phyloP scores from a whole-genome alignment of 2,329 filamentous ascomycete genomes.

The Catunica adiposa region DNA sequence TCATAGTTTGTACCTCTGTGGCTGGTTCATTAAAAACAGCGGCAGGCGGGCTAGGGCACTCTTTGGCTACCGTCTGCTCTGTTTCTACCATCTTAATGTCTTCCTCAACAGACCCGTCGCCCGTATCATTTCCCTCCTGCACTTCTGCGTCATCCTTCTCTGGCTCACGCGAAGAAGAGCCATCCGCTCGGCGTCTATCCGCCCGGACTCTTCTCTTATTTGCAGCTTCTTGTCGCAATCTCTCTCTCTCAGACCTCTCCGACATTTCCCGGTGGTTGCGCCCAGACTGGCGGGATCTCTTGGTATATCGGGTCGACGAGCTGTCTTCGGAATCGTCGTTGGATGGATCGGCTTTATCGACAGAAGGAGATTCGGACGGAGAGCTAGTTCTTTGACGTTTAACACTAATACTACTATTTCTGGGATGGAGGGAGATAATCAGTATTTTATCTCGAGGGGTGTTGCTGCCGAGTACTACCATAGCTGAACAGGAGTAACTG shows the following conservation, averaged over 20 bases:
- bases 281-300: conserved; percentile 40
- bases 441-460: background rate
- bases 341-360: conserved; percentile 30
- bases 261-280: conserved; percentile 46
- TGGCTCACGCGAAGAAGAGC: conserved; percentile 30
- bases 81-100: background rate
- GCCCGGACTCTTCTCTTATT: conserved; percentile 68
- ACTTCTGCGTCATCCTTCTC: conserved; percentile 19
- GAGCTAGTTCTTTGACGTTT: conserved; percentile 79
- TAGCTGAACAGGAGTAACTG: background rate
- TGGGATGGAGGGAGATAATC: conserved; percentile 22
- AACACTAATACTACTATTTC: conserved; percentile 44
- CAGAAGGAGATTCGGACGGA: conserved; percentile 43
- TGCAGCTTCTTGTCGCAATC: conserved; percentile 54
- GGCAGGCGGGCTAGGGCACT: too few relatives aligned
- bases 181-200: conserved; percentile 66
- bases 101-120: conserved; percentile 14
- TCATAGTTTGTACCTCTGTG: too few relatives aligned
- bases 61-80: background rate
- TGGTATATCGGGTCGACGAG: conserved; percentile 31
- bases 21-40: too few relatives aligned
- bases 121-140: too few relatives aligned
- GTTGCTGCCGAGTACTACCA: background rate
- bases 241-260: conserved; percentile 59
- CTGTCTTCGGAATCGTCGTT: conserved; percentile 61